A percentile compares a stretch with the other conserved stretches of the same genome.
Evolutionary conservation across 495 filamentous ascomycete genomes (phyloP).

Genomic region (Rhizodiscina lignyota): DNA sequence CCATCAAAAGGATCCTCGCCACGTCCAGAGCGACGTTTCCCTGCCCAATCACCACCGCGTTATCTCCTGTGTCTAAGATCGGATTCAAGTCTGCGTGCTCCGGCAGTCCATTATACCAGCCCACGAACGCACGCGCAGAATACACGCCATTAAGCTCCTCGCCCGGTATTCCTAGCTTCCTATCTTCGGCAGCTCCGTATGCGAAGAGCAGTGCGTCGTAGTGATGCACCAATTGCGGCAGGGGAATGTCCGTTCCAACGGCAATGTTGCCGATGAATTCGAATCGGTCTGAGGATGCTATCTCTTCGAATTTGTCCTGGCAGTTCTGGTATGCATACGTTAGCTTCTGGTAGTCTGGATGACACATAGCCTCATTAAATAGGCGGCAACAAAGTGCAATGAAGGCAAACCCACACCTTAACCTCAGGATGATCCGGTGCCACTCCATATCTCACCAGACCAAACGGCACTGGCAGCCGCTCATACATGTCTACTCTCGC

Average conservation of each 20-base stretch:
- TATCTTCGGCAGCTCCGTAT: constrained; percentile 79
- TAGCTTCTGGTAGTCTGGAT: background rate
- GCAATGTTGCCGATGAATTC: constrained; percentile 83
- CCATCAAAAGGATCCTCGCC: constrained; percentile 65
- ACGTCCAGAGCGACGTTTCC: constrained; percentile 95
- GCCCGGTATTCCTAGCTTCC: constrained; percentile 61
- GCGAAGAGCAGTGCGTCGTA: constrained; percentile 89
- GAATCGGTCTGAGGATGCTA: constrained; percentile 65
- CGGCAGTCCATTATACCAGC: constrained; percentile 95
- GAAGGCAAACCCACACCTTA: constrained; percentile 68
- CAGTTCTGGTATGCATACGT: constrained; percentile 48
- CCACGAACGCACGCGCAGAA: constrained; percentile 87
- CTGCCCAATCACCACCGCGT: constrained; percentile 81
- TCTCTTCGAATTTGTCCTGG: constrained; percentile 78
- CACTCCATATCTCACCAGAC: constrained; percentile 81
- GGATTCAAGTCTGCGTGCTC: constrained; percentile 65
- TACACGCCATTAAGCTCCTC: constrained; percentile 58
- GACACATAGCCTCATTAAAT: too few species aligned
- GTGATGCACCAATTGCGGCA: constrained; percentile 53
- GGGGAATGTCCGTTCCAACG: constrained; percentile 56
- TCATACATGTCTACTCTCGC: constrained; percentile 92
- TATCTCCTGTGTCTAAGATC: constrained; percentile 58
- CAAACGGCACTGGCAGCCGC: constrained; percentile 78
- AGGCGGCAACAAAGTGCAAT: too few species aligned
- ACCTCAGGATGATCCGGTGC: constrained; percentile 96